These are phyloP conservation scores for Fusarium armeniacum DNA, from an alignment of 2,329 filamentous ascomycete genomes.

Conservation along the genomic window DNA sequence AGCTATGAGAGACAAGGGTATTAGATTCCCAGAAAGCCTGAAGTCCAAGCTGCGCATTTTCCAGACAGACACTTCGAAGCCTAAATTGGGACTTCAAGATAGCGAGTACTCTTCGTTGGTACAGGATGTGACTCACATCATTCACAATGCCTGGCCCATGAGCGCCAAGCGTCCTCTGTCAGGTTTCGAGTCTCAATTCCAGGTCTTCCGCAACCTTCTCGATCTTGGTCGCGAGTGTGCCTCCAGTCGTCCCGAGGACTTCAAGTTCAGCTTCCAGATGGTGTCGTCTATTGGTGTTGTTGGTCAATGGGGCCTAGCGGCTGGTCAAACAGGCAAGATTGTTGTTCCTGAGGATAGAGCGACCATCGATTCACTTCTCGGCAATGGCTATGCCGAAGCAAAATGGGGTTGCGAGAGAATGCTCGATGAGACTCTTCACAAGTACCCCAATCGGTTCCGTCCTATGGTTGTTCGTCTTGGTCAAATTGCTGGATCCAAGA, in stretches of 20 bases:
- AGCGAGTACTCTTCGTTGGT: not conserved
- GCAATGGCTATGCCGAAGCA: constrained; percentile 41
- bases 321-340: constrained; percentile 31
- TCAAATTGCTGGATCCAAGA: constrained; percentile 44
- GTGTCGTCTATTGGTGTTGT: constrained; percentile 28
- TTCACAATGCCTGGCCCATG: constrained; percentile 47
- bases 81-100: constrained; percentile 9
- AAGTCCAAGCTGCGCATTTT: constrained; percentile 27
- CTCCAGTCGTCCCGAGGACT: not conserved
- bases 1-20: constrained; percentile 36
- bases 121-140: constrained; percentile 18
- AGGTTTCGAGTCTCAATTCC: constrained; percentile 41
- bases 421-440: constrained; percentile 43
- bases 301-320: constrained; percentile 24
- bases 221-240: constrained; percentile 13
- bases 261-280: constrained; percentile 42
- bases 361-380: constrained; percentile 26
- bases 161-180: constrained; percentile 40
- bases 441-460: constrained; percentile 35
- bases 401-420: constrained; percentile 46
- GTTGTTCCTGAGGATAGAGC: constrained; percentile 30
- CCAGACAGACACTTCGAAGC: constrained; percentile 25
- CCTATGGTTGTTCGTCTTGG: constrained; percentile 43
- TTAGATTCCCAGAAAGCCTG: constrained; percentile 21
- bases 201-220: constrained; percentile 39